phyloP scores from a whole-genome alignment of 306 rosid species.

The Ceratonia siliqua region DNA sequence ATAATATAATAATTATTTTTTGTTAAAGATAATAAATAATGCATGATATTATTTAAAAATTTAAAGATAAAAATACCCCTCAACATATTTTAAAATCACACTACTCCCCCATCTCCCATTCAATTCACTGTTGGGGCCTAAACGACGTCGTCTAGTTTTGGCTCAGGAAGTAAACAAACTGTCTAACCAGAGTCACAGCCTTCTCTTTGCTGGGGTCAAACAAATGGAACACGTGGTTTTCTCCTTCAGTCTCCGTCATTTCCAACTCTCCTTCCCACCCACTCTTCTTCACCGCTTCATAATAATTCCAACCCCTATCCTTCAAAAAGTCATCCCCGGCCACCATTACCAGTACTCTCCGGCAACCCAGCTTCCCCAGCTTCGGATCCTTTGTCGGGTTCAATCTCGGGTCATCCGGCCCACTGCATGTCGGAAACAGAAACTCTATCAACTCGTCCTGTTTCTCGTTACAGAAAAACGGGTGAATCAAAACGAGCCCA shows the following conservation, averaged over 20 bases:
- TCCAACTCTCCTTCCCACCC: constrained; percentile 44
- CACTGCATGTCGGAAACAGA: constrained; percentile 7
- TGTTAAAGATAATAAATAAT: no score
- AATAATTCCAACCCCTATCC: constrained; percentile 40
- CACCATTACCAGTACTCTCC: constrained; percentile 41
- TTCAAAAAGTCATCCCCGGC: constrained; percentile 45
- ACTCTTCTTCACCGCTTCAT: constrained; percentile 39
- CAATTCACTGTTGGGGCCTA: no score
- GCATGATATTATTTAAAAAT: no score
- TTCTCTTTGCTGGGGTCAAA: constrained; percentile 9
- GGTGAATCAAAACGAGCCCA: constrained; percentile 1
- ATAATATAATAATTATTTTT: no score
- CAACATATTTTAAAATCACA: no score
- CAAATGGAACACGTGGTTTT: constrained; percentile 47
- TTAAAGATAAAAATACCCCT: no score
- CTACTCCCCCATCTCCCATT: no score
- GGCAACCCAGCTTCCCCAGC: constrained; percentile 27
- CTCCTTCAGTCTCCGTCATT: constrained; percentile 29
- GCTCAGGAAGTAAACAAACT: neutral
- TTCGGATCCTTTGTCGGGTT: constrained; percentile 41
- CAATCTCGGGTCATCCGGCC: constrained; percentile 29
- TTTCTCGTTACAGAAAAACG: constrained; percentile 33
- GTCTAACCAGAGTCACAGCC: neutral
- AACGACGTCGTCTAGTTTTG: no score
- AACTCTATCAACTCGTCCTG: neutral